Base-by-base conservation (phyloP, 805 yeast species). In the Wickerhamomyces kurtzmanii region DNA sequence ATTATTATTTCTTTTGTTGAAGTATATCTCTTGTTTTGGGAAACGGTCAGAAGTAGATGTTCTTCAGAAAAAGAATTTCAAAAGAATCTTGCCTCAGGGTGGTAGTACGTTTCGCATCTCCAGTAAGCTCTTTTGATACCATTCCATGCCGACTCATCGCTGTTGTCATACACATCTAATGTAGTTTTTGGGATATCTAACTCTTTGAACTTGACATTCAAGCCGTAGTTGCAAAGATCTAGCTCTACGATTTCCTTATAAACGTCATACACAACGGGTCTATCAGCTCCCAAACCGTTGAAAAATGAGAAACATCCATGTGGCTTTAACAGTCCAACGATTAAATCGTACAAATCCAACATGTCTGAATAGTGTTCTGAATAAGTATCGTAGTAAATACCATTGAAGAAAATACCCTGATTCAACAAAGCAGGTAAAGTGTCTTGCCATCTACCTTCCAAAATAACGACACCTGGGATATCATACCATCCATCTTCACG, bases 401-500 rank as follows among this genome's bases (percentile, higher is more conserved):
- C 96, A 47, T 86, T 85, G 52, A 87, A 82, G 43, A 75, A 80
- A 1, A 80, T 74, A 15, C 81, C 81, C 22, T 67, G 43, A 29
- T 69, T 71, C 16, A 87, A 50, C 19, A 89, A 58, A 16, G 61
- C 59, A 20, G 85, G 81, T 22, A 87, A 49, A 6, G 75, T 68
- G 22, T 81, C 91, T 52, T 89, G 95, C 96, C 97, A 87, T 49
- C 84, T 70, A n/a, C 96, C 96, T 42, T 75, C 81, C 20, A 89
- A 55, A 2, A 87, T 59, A 2, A 71, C 73, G 20, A 87, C 96
- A 34, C 72, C 73, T 11, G 68, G 59, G 43, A 71, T 79, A 4
- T 75, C 76, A 48, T 68, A 73, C 96, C 96, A 89, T 1, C 95
- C 95, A 41, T 80, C 87, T 3, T 50, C 43, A 31, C 62, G 60